phyloP scores from a whole-genome alignment of 1,284 basidiomycete genomes.

The Trametes hirsuta region DNA sequence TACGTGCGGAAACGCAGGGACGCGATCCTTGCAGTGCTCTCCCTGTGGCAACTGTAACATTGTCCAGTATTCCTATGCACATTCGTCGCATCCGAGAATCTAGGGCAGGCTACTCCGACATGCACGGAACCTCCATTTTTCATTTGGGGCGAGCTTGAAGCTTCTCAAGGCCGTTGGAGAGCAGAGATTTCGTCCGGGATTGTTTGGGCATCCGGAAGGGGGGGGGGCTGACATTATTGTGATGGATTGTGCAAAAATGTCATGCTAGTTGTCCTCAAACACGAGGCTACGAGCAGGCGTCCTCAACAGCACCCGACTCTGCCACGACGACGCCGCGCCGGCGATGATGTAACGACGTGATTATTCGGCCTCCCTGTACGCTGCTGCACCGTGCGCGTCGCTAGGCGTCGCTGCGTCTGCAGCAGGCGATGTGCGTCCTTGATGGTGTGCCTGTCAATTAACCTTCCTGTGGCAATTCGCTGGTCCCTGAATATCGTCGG shows the following conservation, averaged over 20 bases:
- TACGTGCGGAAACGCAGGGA: conserved; percentile 18
- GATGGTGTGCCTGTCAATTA: conserved; percentile 4
- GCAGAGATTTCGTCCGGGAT: not conserved
- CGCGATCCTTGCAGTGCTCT: conserved; percentile 21
- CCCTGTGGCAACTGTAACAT: conserved; percentile 20
- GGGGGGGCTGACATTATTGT: conserved; percentile 2
- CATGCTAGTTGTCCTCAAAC: not conserved
- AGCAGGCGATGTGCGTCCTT: not conserved
- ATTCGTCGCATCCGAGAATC: not conserved
- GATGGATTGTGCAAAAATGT: conserved; percentile 15
- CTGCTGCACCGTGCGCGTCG: not conserved
- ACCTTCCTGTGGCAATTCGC: not conserved
- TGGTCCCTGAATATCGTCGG: conserved; percentile 8
- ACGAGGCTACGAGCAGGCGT: no score
- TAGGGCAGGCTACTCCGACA: not conserved
- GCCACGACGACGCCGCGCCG: conserved; percentile 3
- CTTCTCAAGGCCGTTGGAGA: not conserved
- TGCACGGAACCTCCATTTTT: not conserved
- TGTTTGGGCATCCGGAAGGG: not conserved
- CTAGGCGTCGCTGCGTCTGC: not conserved
- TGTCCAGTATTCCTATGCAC: not conserved
- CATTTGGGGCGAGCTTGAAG: not conserved
- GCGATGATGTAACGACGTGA: conserved; percentile 6
- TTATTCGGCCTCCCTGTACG: not conserved
- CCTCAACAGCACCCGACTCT: not conserved